Conservation (phyloP, 139 green algal genomes). For the Chlorella ohadii region DNA sequence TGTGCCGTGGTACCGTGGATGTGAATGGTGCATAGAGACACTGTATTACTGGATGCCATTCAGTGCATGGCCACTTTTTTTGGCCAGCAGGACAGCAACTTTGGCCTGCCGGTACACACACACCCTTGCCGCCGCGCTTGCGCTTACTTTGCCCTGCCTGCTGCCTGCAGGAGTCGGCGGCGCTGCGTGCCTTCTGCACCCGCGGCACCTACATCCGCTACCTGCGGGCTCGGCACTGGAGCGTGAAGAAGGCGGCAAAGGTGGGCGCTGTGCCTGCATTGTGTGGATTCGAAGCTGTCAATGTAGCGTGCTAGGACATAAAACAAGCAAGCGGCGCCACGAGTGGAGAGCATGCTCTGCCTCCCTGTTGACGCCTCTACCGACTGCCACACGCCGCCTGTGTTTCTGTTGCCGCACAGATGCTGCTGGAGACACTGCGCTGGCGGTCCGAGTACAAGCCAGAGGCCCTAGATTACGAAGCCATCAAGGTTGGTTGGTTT, state of each 20-base stretch:
- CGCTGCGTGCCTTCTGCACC: slow-evolving; percentile 57
- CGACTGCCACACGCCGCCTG: no score
- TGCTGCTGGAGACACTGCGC: slow-evolving; percentile 40
- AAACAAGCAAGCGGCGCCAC: no score
- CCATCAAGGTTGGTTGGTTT: slow-evolving; percentile 36
- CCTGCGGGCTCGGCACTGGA: slow-evolving; percentile 74
- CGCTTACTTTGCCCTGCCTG: not conserved
- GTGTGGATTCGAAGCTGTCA: no score
- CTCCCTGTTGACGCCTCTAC: no score
- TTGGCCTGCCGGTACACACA: no score
- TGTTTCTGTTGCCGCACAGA: no score
- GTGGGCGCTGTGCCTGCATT: slow-evolving; percentile 68
- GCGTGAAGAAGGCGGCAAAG: slow-evolving; percentile 69
- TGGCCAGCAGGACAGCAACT: no score
- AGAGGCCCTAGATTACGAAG: slow-evolving; percentile 68
- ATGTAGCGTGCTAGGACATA: no score
- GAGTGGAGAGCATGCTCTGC: no score
- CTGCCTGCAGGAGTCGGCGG: slow-evolving; percentile 18
- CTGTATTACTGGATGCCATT: no score
- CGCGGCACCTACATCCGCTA: slow-evolving; percentile 80
- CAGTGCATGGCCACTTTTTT: no score
- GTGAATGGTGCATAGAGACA: no score
- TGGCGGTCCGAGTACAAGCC: slow-evolving; percentile 74
- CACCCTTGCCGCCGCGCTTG: not conserved
- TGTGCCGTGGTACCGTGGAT: not conserved